A percentile compares a stretch with the other conserved stretches of the same genome.
Conservation (phyloP, 345 rosid species). For the Lumnitzera racemosa region DNA sequence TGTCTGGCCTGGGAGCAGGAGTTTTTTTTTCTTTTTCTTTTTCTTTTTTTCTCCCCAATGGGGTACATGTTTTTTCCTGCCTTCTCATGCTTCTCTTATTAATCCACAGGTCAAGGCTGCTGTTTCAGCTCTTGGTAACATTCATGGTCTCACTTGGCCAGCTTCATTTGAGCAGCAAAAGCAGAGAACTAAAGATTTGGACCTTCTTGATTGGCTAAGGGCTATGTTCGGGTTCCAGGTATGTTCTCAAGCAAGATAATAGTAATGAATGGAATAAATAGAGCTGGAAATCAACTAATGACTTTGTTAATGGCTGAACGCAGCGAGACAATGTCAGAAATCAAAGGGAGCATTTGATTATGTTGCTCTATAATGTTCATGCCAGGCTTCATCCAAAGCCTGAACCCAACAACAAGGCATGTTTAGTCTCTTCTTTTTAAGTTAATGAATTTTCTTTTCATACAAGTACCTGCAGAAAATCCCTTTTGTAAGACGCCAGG, state of each 20-base stretch:
- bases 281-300: constrained; percentile 5
- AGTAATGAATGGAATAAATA: background rate
- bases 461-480: too few species aligned
- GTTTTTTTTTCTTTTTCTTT: background rate
- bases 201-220: constrained; percentile 93
- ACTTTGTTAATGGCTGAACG: constrained; percentile 14
- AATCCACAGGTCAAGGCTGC: constrained; percentile 77
- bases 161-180: constrained; percentile 71
- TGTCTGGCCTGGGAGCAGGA: background rate
- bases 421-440: constrained; percentile 6
- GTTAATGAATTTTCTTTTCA: too few species aligned
- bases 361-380: constrained; percentile 79
- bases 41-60: background rate
- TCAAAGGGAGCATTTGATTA: constrained; percentile 92
- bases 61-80: background rate
- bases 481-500: too few species aligned
- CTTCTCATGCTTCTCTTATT: constrained; percentile 8
- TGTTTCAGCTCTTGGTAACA: constrained; percentile 82
- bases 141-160: constrained; percentile 90
- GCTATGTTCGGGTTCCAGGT: constrained; percentile 99
- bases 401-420: constrained; percentile 87
- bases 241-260: constrained; percentile 16
- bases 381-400: constrained; percentile 80
- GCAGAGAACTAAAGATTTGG: constrained; percentile 80
- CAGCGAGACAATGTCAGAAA: constrained; percentile 96